A percentile compares a stretch with the other conserved stretches of the same genome.
Conservation (phyloP, 306 rosid species). For the Ochetophila trinervis region DNA sequence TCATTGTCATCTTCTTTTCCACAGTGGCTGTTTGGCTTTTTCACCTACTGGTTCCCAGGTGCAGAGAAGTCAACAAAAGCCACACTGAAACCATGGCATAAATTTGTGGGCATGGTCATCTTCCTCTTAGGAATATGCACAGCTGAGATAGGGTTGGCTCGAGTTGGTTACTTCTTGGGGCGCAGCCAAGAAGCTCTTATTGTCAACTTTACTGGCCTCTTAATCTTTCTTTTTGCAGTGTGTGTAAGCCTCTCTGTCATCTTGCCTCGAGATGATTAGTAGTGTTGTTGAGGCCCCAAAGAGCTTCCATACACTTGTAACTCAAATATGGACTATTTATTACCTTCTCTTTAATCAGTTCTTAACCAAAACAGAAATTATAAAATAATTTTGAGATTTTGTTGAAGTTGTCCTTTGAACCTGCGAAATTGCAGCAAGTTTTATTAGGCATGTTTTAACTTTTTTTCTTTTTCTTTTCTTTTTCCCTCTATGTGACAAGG, state of each 20-base stretch:
- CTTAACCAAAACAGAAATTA: too few species aligned
- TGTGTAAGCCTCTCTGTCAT: constrained; percentile 40
- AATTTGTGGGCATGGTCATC: constrained; percentile 44
- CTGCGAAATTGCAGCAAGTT: too few species aligned
- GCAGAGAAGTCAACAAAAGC: constrained; percentile 44
- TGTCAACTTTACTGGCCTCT: constrained; percentile 60
- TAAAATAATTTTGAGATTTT: too few species aligned
- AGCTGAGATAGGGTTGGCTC: constrained; percentile 44
- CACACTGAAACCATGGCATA: constrained; percentile 52
- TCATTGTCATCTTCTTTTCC: neutral
- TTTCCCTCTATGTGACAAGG: too few species aligned
- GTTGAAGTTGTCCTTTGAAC: too few species aligned
- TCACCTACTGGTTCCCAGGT: constrained; percentile 45
- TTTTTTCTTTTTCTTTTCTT: too few species aligned
- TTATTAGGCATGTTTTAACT: too few species aligned
- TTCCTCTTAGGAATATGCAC: constrained; percentile 46
- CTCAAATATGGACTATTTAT: too few species aligned
- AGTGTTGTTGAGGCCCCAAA: neutral
- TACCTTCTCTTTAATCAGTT: too few species aligned
- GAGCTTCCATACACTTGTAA: too few species aligned
- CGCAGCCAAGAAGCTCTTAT: constrained; percentile 40
- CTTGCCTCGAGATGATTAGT: constrained; percentile 36
- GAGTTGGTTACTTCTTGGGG: constrained; percentile 1
- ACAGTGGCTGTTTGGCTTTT: constrained; percentile 49
- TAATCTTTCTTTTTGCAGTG: constrained; percentile 44